Evolutionary conservation across 805 yeast genomes (phyloP).

Genomic region (Nakazawaea siamensis): DNA sequence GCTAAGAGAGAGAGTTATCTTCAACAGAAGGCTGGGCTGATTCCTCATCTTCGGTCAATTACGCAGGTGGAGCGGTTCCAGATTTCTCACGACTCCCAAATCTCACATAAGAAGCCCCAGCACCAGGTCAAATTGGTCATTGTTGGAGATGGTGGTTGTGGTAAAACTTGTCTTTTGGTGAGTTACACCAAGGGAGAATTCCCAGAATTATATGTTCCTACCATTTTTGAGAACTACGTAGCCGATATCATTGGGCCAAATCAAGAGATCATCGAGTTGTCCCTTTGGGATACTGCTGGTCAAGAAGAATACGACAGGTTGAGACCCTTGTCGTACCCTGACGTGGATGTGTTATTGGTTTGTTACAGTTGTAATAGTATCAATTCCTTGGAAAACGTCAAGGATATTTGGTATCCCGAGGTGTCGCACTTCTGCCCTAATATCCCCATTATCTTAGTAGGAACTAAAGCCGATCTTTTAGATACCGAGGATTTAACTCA

Average conservation of each 20-base stretch:
- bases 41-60: slow-evolving; percentile 4
- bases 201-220: slow-evolving; percentile 71
- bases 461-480: slow-evolving; percentile 64
- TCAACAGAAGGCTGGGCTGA: background rate
- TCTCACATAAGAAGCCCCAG: slow-evolving; percentile 9
- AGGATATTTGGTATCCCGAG: slow-evolving; percentile 85
- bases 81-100: background rate
- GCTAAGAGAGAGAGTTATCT: slow-evolving; percentile 5
- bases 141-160: slow-evolving; percentile 88
- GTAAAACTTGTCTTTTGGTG: slow-evolving; percentile 64
- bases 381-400: slow-evolving; percentile 61
- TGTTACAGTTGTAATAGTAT: slow-evolving; percentile 66
- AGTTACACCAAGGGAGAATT: slow-evolving; percentile 63
- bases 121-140: slow-evolving; percentile 40
- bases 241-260: slow-evolving; percentile 41
- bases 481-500: background rate
- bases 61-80: slow-evolving; percentile 3
- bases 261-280: slow-evolving; percentile 52
- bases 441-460: slow-evolving; percentile 72
- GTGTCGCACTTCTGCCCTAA: slow-evolving; percentile 76
- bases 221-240: slow-evolving; percentile 74
- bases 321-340: slow-evolving; percentile 74
- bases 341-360: slow-evolving; percentile 63
- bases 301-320: slow-evolving; percentile 80
- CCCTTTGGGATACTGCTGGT: slow-evolving; percentile 87